Percentiles rank a stretch among this genome's conserved stretches.
Conservation (phyloP, 2,329 filamentous ascomycete genomes). For the Lachnellula subtilissima region DNA sequence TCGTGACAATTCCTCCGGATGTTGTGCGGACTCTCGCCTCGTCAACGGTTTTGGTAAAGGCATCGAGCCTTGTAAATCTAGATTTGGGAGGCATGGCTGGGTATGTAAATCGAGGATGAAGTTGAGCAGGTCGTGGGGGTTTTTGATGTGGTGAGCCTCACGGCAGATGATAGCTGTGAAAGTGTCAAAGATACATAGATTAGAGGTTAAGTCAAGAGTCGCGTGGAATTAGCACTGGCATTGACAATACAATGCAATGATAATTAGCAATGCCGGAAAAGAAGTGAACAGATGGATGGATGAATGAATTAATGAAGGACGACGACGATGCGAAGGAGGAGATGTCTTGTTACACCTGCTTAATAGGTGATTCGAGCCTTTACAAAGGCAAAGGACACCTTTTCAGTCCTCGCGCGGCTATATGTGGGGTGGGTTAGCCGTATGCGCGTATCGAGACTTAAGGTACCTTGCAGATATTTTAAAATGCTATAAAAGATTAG, state of each 20-base stretch:
- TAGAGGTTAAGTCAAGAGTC: background rate
- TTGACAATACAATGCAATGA: background rate
- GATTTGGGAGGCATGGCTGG: slow-evolving; percentile 77
- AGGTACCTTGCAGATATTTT: too few relatives aligned
- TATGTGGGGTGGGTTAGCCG: too few relatives aligned
- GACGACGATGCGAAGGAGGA: too few relatives aligned
- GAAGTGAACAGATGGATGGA: background rate
- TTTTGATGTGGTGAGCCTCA: slow-evolving; percentile 12
- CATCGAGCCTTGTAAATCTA: slow-evolving; percentile 92
- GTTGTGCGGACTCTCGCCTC: slow-evolving; percentile 95
- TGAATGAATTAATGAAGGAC: too few relatives aligned
- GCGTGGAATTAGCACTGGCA: slow-evolving; percentile 9
- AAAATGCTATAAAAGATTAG: too few relatives aligned
- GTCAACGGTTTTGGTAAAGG: slow-evolving; percentile 98
- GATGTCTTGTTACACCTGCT: too few relatives aligned
- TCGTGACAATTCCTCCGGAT: slow-evolving; percentile 90
- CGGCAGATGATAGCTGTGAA: slow-evolving; percentile 9
- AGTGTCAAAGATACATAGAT: slow-evolving; percentile 25
- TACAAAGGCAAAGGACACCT: too few relatives aligned
- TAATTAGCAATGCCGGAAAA: background rate
- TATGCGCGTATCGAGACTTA: too few relatives aligned
- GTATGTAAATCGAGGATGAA: background rate
- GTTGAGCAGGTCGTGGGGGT: background rate
- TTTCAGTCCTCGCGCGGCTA: background rate
- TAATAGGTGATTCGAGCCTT: too few relatives aligned